A percentile compares a stretch with the other conserved stretches of the same genome.
phyloP scores from a whole-genome alignment of 108 stramenopile species.

The Parietichytrium sp. region DNA sequence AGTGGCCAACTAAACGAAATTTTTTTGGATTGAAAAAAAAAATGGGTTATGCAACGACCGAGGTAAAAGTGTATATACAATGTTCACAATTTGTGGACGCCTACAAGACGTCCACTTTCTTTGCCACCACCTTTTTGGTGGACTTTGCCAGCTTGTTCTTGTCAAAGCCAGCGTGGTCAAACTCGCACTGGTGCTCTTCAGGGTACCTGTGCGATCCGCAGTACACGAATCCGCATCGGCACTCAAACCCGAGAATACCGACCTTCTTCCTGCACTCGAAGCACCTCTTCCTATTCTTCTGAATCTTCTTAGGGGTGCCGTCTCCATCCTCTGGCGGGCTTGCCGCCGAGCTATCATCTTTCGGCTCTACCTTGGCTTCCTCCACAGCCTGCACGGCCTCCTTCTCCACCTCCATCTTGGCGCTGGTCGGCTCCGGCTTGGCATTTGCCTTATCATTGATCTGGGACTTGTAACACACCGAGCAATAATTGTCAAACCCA shows the following conservation, averaged over 20 bases:
- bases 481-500: conserved; percentile 16
- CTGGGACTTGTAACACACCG: conserved; percentile 29
- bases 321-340: too few species aligned
- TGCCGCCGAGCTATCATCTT: too few species aligned
- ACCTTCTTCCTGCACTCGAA: conserved; percentile 37
- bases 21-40: too few species aligned
- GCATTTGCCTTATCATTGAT: not conserved
- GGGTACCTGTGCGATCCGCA: conserved; percentile 42
- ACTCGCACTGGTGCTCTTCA: conserved; percentile 30
- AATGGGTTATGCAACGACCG: too few species aligned
- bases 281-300: conserved; percentile 39
- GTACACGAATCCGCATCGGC: conserved; percentile 37
- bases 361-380: not conserved
- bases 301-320: too few species aligned
- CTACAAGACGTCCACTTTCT: not conserved
- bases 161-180: conserved; percentile 32
- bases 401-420: not conserved
- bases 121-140: not conserved
- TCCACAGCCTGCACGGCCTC: not conserved
- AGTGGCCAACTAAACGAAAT: too few species aligned
- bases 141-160: not conserved
- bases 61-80: too few species aligned
- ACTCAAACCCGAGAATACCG: conserved; percentile 44
- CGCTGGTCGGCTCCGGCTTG: not conserved
- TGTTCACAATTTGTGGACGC: too few species aligned